Evolutionary conservation across 2,329 filamentous ascomycete species (phyloP), one percentile per base, ranked within the genome.

Genomic region (Anisogramma anomala): DNA sequence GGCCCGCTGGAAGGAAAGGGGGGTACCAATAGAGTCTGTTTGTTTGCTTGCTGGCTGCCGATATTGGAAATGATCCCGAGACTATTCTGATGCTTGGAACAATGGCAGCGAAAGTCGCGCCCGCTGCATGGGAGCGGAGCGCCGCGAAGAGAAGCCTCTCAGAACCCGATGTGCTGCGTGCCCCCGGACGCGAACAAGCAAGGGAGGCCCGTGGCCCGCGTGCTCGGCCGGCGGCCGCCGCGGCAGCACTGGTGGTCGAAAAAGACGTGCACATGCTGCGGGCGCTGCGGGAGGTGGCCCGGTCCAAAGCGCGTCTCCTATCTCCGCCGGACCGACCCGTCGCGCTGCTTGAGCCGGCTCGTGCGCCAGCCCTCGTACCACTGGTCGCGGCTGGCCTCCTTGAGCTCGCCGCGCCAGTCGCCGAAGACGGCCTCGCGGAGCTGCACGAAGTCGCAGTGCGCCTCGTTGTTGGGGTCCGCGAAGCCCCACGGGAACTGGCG

Each of bases 331-430:
- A 55, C 57, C 40, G 52, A 42, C n/a, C 62, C 54, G 43, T 71
- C 64, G 42, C 68, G 65, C 48, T 68, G 64, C 62, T 78, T 78
- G 50, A 81, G 69, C 42, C 75, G 68, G 61, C 67, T 79, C 7
- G 77, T 95, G 62, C 91, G 79, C 91, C 89, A 96, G 53, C 84
- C 80, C 62, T 96, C 89, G 54, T 96, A 96, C 85, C 87, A 95
- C 53, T 87, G 75, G 56, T 94, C 87, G 42, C 86, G 77, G 59
- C 86, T 94, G 39, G 86, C 83, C 60, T 94, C 86, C 46, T 89
- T 82, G 46, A 98, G 69, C 58, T 98, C 91, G 32, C 74, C 74
- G 37, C 89, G 82, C 91, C 91, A 98, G 56, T 96, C 89, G 50
- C 70, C 79, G 60, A 98, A 98, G 23, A 98, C 84, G 6, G 82